Percentiles rank a stretch among this genome's conserved stretches.
Evolutionary conservation across 2,329 filamentous ascomycete species (phyloP).

Genomic region (Polychaeton citri): DNA sequence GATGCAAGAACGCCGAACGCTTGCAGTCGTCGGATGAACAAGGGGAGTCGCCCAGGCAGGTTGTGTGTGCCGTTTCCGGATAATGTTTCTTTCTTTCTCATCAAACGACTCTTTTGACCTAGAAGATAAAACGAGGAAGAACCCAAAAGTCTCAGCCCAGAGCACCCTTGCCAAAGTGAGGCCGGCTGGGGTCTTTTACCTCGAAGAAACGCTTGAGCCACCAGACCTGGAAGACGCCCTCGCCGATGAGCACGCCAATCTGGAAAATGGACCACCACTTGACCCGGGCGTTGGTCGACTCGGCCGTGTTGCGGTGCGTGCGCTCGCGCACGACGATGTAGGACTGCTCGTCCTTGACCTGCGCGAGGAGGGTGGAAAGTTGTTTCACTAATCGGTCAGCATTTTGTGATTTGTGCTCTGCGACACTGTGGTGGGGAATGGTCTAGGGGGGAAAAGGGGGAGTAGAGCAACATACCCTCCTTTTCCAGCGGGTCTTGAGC

Average conservation of each 20-base stretch:
- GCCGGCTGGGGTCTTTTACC: conserved; percentile 17
- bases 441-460: background rate
- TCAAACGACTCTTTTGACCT: conserved; percentile 28
- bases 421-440: background rate
- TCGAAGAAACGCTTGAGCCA: conserved; percentile 81
- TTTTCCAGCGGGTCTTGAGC: conserved; percentile 77
- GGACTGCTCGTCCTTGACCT: conserved; percentile 94
- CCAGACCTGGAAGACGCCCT: conserved; percentile 98
- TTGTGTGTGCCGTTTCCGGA: no score
- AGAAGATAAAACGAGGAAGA: conserved; percentile 6
- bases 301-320: conserved; percentile 94
- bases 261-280: conserved; percentile 99
- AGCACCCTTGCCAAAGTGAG: conserved; percentile 15
- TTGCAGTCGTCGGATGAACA: no score
- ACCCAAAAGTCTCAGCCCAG: conserved; percentile 13
- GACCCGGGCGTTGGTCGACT: conserved; percentile 92
- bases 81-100: background rate
- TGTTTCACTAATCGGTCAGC: conserved; percentile 54
- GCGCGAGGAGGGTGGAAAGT: conserved; percentile 71
- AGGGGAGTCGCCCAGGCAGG: no score
- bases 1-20: no score
- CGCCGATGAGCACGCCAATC: conserved; percentile 71
- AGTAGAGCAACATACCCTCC: conserved; percentile 50
- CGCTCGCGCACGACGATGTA: conserved; percentile 94
- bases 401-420: no score